Evolutionary conservation across 2,329 filamentous ascomycete genomes (phyloP).

Genomic region (Coleophoma cylindrospora): DNA sequence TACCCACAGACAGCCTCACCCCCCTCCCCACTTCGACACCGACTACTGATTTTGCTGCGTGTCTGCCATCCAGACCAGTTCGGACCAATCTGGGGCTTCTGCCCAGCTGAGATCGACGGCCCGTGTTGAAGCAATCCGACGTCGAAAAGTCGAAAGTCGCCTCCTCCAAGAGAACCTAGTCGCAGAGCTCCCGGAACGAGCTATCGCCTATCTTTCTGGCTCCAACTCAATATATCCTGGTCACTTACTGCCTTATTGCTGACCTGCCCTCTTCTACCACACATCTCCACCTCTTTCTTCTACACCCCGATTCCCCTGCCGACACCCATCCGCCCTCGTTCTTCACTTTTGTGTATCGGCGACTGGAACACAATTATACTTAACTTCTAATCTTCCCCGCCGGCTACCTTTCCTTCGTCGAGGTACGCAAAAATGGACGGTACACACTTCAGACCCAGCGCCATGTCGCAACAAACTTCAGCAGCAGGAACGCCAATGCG

Average conservation of each 20-base stretch:
- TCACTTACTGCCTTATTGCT: background rate
- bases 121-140: conserved; percentile 2
- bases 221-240: background rate
- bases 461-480: conserved; percentile 13
- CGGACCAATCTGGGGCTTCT: background rate
- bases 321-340: background rate
- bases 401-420: background rate
- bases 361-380: background rate
- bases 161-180: background rate
- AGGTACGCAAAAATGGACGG: background rate
- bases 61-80: background rate
- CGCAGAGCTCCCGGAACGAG: background rate
- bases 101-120: conserved; percentile 10
- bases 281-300: background rate
- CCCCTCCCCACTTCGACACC: no score
- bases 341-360: background rate
- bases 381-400: background rate
- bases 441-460: conserved; percentile 10
- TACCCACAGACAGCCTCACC: no score
- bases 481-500: conserved; percentile 29
- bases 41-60: no score
- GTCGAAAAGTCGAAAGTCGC: background rate
- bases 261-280: background rate
- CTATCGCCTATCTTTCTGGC: background rate
- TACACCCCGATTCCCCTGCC: background rate